These are phyloP conservation scores for Thelonectria olida DNA, from an alignment of 2,329 filamentous ascomycete species.

Conservation along the genomic window DNA sequence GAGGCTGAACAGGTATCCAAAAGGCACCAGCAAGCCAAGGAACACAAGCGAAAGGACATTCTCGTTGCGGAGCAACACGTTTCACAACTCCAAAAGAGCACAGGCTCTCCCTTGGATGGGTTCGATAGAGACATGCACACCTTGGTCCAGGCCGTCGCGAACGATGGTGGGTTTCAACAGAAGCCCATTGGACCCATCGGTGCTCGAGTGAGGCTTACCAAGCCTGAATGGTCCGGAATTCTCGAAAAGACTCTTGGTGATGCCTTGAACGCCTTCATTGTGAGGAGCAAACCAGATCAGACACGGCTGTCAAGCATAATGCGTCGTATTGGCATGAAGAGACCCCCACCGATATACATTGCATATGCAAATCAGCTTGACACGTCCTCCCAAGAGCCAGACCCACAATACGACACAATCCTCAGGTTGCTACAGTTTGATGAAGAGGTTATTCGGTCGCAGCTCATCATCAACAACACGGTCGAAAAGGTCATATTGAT, in stretches of 20 bases:
- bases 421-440: slow-evolving; percentile 85
- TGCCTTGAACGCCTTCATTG: slow-evolving; percentile 80
- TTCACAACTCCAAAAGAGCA: slow-evolving; percentile 62
- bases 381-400: slow-evolving; percentile 71
- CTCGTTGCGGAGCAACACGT: slow-evolving; percentile 55
- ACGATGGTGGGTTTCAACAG: slow-evolving; percentile 73
- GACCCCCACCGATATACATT: slow-evolving; percentile 49
- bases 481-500: slow-evolving; percentile 90
- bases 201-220: slow-evolving; percentile 76
- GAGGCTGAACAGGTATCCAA: slow-evolving; percentile 44
- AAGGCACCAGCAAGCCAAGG: slow-evolving; percentile 44
- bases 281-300: slow-evolving; percentile 80
- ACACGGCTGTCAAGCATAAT: slow-evolving; percentile 73
- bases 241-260: slow-evolving; percentile 81
- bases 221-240: slow-evolving; percentile 84
- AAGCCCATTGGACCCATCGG: slow-evolving; percentile 88
- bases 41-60: slow-evolving; percentile 64
- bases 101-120: slow-evolving; percentile 68
- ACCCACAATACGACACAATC: slow-evolving; percentile 76
- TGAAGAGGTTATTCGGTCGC: slow-evolving; percentile 78
- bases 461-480: slow-evolving; percentile 81
- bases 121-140: slow-evolving; percentile 71
- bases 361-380: slow-evolving; percentile 48
- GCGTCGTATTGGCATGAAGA: slow-evolving; percentile 65
- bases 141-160: slow-evolving; percentile 74